phyloP scores from a whole-genome alignment of 1,139 yeast species.

The Insectozyma bohioensis region DNA sequence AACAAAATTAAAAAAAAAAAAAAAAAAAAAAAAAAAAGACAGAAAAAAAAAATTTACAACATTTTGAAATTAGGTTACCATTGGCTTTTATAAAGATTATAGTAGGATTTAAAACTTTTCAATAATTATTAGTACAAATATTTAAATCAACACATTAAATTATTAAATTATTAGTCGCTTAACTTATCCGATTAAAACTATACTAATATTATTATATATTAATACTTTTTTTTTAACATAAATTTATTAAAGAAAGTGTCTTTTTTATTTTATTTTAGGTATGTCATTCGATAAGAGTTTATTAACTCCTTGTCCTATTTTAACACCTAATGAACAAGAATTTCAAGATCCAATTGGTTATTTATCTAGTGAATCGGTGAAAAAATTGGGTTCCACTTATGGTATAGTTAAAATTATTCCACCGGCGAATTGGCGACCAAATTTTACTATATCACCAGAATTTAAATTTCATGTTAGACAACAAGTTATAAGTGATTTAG shows the following conservation, averaged over 20 bases:
- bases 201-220: no score
- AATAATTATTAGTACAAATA: no score
- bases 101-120: no score
- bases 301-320: slow-evolving; percentile 51
- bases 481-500: slow-evolving; percentile 64
- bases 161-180: slow-evolving; percentile 13
- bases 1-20: neutral
- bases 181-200: slow-evolving; percentile 4
- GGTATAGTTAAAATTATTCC: slow-evolving; percentile 71
- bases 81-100: no score
- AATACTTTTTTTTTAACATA: no score
- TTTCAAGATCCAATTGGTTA: slow-evolving; percentile 63
- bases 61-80: no score
- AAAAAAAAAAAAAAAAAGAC: slow-evolving; percentile 1
- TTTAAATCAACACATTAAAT: no score
- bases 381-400: slow-evolving; percentile 53
- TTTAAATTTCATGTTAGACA: slow-evolving; percentile 66
- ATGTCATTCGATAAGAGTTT: slow-evolving; percentile 25
- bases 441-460: slow-evolving; percentile 50
- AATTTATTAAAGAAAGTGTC: no score
- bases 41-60: slow-evolving; percentile 2
- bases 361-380: slow-evolving; percentile 50
- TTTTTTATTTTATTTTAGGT: slow-evolving; percentile 8
- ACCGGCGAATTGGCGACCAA: slow-evolving; percentile 56
- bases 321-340: slow-evolving; percentile 54